These are phyloP conservation scores for Eucommia ulmoides DNA, from an alignment of 257 asterid genomes.

Conservation along the genomic window DNA sequence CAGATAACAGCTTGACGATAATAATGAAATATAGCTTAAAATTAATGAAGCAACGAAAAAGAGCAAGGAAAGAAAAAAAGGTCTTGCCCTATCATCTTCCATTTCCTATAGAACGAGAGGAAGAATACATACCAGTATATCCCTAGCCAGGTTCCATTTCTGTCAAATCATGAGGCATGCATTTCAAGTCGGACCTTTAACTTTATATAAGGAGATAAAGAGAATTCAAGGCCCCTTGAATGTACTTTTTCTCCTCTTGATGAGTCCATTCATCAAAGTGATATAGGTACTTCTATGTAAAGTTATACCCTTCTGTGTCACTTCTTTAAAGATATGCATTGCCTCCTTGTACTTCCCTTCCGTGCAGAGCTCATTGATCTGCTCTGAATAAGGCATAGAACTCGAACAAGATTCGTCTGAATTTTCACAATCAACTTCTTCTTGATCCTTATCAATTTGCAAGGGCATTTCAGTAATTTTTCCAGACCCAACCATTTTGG, in stretches of 20 bases:
- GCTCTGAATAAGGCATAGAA: constrained; percentile 34
- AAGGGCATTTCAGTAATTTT: constrained; percentile 9
- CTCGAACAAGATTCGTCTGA: constrained; percentile 24
- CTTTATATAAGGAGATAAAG: too few relatives aligned
- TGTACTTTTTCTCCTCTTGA: constrained; percentile 64
- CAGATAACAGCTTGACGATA: too few relatives aligned
- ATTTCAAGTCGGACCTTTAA: too few relatives aligned
- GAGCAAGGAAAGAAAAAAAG: too few relatives aligned
- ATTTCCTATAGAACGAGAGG: too few relatives aligned
- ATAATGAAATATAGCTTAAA: too few relatives aligned
- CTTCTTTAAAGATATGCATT: constrained; percentile 42
- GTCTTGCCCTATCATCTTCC: too few relatives aligned
- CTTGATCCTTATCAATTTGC: constrained; percentile 15
- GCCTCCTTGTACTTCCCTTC: constrained; percentile 80
- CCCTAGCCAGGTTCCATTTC: too few relatives aligned
- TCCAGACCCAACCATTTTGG: constrained; percentile 28
- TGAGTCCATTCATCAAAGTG: constrained; percentile 63
- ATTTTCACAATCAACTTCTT: constrained; percentile 12
- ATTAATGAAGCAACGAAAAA: too few relatives aligned
- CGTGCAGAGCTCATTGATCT: constrained; percentile 60
- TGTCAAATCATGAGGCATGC: too few relatives aligned
- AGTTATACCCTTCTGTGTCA: constrained; percentile 44
- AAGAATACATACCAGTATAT: too few relatives aligned
- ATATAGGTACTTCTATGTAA: constrained; percentile 45
- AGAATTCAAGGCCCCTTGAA: constrained; percentile 6